A percentile compares a stretch with the other conserved stretches of the same genome.
Evolutionary conservation across 371 early-diverging fungal genomes (phyloP).

Genomic region (Gilbertella persicaria): DNA sequence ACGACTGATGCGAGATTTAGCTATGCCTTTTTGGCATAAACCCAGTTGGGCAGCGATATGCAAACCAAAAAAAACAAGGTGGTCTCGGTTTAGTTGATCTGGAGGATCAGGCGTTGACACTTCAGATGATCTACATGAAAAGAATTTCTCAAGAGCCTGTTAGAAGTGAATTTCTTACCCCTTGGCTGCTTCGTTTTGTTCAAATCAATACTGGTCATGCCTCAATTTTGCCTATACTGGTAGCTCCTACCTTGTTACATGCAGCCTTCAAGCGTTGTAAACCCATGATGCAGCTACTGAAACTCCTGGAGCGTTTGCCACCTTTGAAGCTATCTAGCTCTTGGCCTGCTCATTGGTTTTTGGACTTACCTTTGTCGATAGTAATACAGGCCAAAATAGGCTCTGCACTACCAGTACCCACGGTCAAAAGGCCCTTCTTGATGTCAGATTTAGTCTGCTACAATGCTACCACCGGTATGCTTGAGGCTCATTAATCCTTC

Average conservation of each 20-base stretch:
- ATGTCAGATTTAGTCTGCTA: too few species aligned
- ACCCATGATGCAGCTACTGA: too few species aligned
- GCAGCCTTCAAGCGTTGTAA: too few species aligned
- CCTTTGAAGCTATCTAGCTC: not conserved
- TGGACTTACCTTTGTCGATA: not conserved
- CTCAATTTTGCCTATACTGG: not conserved
- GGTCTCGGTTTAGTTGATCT: conserved; percentile 1
- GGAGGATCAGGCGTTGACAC: not conserved
- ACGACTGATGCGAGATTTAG: not conserved
- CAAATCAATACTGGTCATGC: not conserved
- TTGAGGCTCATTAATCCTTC: too few species aligned
- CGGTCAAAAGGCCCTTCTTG: too few species aligned
- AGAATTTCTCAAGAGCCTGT: not conserved
- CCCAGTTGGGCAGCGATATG: not conserved
- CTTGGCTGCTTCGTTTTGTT: not conserved
- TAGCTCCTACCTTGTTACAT: too few species aligned
- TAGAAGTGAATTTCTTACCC: not conserved
- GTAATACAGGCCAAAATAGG: not conserved
- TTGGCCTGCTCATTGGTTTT: not conserved
- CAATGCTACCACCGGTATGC: too few species aligned
- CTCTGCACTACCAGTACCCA: too few species aligned
- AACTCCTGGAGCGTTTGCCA: not conserved
- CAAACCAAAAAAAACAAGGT: not conserved
- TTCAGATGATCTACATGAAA: conserved; percentile 1
- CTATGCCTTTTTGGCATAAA: not conserved